Percentiles rank a stretch among this genome's conserved stretches.
Conservation (phyloP, 192 early-diverging fungal genomes). For the Backusella mclennaniae region DNA sequence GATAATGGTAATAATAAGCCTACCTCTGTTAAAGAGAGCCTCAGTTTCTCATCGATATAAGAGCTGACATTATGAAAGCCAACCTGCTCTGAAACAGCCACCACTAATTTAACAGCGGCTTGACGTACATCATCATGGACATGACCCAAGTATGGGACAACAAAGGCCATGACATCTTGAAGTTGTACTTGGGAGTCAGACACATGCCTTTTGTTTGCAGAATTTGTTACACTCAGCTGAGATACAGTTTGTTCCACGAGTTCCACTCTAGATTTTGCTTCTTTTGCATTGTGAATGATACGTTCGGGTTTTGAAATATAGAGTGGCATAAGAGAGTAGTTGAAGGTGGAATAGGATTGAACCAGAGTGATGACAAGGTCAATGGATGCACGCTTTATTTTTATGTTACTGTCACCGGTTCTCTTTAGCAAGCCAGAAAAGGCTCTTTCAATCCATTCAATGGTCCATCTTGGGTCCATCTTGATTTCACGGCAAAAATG, state of each 20-base stretch:
- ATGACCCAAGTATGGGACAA: constrained; percentile 18
- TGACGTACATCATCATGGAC: constrained; percentile 17
- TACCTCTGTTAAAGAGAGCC: constrained; percentile 8
- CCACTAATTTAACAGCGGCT: constrained; percentile 12
- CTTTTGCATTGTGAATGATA: constrained; percentile 23
- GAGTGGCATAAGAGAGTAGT: background rate
- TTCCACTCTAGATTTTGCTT: constrained; percentile 17
- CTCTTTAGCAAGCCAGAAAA: constrained; percentile 22
- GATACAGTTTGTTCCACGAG: constrained; percentile 14
- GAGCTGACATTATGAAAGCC: constrained; percentile 14
- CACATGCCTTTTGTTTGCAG: background rate
- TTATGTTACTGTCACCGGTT: constrained; percentile 10
- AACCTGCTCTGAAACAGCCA: constrained; percentile 17
- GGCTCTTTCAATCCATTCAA: constrained; percentile 13
- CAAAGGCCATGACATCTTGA: constrained; percentile 13
- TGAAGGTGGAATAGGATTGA: background rate
- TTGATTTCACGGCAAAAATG: constrained; percentile 6
- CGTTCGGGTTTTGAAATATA: constrained; percentile 21
- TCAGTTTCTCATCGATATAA: constrained; percentile 5
- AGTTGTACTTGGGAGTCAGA: background rate
- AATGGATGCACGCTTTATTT: constrained; percentile 1
- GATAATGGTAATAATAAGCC: background rate
- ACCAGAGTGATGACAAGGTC: constrained; percentile 12
- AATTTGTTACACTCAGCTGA: background rate
- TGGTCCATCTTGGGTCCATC: background rate